Evolutionary conservation across 768 basidiomycete genomes (phyloP), one percentile per base, ranked within the genome.

Genomic region (Naganishia randhawae): DNA sequence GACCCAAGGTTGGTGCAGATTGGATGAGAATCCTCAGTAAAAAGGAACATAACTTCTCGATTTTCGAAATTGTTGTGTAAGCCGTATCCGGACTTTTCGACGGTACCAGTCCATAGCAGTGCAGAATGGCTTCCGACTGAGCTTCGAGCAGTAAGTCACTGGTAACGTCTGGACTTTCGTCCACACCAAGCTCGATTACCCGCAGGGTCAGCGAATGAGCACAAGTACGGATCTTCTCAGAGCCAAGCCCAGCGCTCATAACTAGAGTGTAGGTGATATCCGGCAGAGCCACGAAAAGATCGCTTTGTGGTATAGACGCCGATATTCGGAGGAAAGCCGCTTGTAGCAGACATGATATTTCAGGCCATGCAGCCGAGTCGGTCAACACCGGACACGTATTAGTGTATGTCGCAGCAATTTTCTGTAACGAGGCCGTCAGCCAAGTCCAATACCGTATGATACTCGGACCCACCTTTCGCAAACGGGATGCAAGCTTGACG

Each of bases 361-460:
- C 41, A 22, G 53, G 53, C 66, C 66, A 67, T n/a, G 39, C 55
- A 29, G 54, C 33, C 6, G 53, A 55, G 51, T 55, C 55, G 8
- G 52, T 27, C 22, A 67, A 41, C 19, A 55, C 45, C 17, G 66
- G 41, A 41, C 37, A 45, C 13, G 66, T 54, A 32, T 67, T 55
- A 2, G 41, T 41, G 31, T 55, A 55, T 19, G 66, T 67, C 10
- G 53, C 48, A n/a, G 54, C 53, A 19, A 67, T 67, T 55, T 67
- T 55, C 66, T 67, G 33, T 2, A n/a, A 48, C 25, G 19, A n/a
- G 33, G 3, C n/a, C 27, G n/a, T 42, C 35, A 54, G 51, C 3
- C 25, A 32, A 17, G 17, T 39, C 19, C 32, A 6, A 13, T 10
- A 19, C 32, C 1, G 37, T 22, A 19, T 25, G 11, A 7, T 22